Conservation (phyloP, 306 rosid genomes). For the Rosa persica region DNA sequence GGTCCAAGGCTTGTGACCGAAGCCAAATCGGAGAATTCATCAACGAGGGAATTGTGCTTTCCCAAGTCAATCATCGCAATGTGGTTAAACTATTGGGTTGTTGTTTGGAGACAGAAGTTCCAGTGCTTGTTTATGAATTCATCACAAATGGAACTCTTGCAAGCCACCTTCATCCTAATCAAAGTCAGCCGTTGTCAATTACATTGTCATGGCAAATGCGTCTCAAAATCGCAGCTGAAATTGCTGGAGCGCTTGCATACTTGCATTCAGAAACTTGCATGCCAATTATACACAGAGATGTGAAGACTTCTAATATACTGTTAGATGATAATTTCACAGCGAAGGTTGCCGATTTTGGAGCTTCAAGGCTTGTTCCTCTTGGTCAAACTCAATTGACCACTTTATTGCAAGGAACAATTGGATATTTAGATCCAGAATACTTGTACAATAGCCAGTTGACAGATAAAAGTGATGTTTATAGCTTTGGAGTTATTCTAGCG, state of each 20-base stretch:
- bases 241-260: constrained; percentile 24
- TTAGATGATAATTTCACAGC: constrained; percentile 20
- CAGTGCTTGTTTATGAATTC: constrained; percentile 20
- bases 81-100: constrained; percentile 31
- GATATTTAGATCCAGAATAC: constrained; percentile 27
- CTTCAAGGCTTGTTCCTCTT: constrained; percentile 30
- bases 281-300: constrained; percentile 32
- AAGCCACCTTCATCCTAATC: background rate
- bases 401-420: constrained; percentile 28
- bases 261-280: constrained; percentile 27
- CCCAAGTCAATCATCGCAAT: constrained; percentile 28
- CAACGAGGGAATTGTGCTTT: constrained; percentile 24
- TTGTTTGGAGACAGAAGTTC: constrained; percentile 32
- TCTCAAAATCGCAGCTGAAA: constrained; percentile 28
- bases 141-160: constrained; percentile 30
- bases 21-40: constrained; percentile 31
- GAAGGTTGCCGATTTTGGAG: constrained; percentile 31
- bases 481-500: constrained; percentile 24
- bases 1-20: constrained; percentile 19
- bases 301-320: constrained; percentile 25
- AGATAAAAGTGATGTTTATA: constrained; percentile 20
- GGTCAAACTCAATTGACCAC: constrained; percentile 33
- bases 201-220: constrained; percentile 22
- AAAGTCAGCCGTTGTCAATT: background rate
- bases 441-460: constrained; percentile 18